Percentiles rank a stretch among this genome's conserved stretches.
phyloP scores from a whole-genome alignment of 371 early-diverging fungal genomes.

The Mortierella sp. region DNA sequence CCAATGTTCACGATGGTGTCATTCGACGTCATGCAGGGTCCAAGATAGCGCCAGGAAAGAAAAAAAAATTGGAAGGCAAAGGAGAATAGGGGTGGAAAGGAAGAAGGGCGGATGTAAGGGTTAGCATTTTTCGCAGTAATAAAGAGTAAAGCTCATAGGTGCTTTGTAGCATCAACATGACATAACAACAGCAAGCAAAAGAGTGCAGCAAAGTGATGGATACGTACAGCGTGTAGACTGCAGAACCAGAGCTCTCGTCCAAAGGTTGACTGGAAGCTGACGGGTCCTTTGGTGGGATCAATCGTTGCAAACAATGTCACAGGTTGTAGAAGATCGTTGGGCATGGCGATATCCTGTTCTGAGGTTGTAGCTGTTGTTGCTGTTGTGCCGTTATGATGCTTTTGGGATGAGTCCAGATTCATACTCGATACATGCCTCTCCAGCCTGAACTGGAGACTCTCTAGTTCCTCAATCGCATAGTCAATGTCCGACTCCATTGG shows the following conservation, averaged over 20 bases:
- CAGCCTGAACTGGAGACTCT: constrained; percentile 30
- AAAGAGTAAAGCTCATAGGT: background rate
- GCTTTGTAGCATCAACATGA: background rate
- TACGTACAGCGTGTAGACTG: constrained; percentile 64
- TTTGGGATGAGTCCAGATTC: background rate
- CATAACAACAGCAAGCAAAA: background rate
- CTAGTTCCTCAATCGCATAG: constrained; percentile 53
- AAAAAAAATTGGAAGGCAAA: background rate
- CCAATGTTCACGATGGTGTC: background rate
- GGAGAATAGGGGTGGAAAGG: background rate
- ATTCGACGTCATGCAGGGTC: background rate
- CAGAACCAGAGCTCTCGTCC: constrained; percentile 81
- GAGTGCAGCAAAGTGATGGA: background rate
- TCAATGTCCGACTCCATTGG: constrained; percentile 61
- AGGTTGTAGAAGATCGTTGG: constrained; percentile 35
- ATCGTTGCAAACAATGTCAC: constrained; percentile 57
- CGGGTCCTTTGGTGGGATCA: constrained; percentile 57
- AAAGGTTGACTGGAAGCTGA: constrained; percentile 60
- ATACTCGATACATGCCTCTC: constrained; percentile 11
- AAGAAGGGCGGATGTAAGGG: background rate
- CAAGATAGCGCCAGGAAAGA: background rate
- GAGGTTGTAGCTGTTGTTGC: background rate
- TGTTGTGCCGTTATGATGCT: background rate
- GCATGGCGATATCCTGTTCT: background rate
- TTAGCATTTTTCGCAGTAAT: background rate